Evolutionary conservation across 352 stramenopile species (phyloP).

Genomic region (Proteromonas lacertae): DNA sequence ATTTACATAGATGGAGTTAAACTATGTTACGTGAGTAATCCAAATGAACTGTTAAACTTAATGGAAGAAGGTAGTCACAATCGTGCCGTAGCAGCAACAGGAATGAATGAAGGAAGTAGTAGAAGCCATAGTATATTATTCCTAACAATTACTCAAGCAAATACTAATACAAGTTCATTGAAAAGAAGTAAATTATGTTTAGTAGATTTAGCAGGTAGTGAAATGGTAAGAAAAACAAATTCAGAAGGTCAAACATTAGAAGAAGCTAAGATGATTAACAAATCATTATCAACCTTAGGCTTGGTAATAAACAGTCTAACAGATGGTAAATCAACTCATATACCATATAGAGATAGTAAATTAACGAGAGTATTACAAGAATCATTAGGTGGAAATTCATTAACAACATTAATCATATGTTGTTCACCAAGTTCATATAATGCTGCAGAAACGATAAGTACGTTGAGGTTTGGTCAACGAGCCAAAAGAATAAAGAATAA

Average conservation of each 20-base stretch:
- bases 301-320: constrained; percentile 72
- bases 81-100: constrained; percentile 39
- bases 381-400: constrained; percentile 58
- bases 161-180: constrained; percentile 37
- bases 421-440: constrained; percentile 50
- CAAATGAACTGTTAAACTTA: constrained; percentile 36
- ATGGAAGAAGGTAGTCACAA: constrained; percentile 34
- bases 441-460: constrained; percentile 48
- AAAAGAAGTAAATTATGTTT: constrained; percentile 52
- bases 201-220: constrained; percentile 59
- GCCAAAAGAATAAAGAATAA: constrained; percentile 79
- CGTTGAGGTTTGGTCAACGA: constrained; percentile 42
- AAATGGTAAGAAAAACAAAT: constrained; percentile 63
- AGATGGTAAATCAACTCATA: constrained; percentile 25
- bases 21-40: constrained; percentile 53
- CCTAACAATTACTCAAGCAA: constrained; percentile 38
- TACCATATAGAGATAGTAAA: constrained; percentile 51
- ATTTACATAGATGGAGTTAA: constrained; percentile 67
- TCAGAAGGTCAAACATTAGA: constrained; percentile 48
- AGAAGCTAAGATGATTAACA: constrained; percentile 82
- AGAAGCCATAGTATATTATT: constrained; percentile 60
- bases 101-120: constrained; percentile 62
- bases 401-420: constrained; percentile 62
- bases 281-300: constrained; percentile 51
- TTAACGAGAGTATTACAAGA: constrained; percentile 67